A percentile compares a stretch with the other conserved stretches of the same genome.
These are phyloP conservation scores for Diaporthe longicolla DNA, from an alignment of 2,329 filamentous ascomycete genomes.

Conservation along the genomic window DNA sequence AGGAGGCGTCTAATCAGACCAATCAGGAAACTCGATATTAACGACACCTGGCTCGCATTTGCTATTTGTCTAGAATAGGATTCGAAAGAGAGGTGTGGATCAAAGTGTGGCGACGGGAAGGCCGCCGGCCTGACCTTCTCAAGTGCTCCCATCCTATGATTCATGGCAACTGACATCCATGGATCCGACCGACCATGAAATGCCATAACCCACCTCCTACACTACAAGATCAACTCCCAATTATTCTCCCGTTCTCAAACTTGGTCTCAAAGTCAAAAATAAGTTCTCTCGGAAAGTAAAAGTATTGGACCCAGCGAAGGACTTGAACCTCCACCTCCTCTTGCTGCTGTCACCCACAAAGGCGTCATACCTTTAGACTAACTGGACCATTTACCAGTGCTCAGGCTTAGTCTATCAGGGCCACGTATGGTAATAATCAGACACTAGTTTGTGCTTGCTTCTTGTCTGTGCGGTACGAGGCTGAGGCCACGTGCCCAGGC, in stretches of 20 bases:
- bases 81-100: not conserved
- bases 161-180: not conserved
- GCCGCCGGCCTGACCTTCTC: not conserved
- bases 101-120: not conserved
- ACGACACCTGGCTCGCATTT: not conserved
- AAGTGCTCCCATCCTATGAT: not conserved
- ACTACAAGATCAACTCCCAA: not conserved
- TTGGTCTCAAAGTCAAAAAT: not conserved
- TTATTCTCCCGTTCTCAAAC: not conserved
- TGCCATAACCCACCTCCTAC: not conserved
- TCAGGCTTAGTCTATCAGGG: not conserved
- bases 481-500: no score
- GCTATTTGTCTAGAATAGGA: no score
- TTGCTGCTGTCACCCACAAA: slow-evolving; percentile 10
- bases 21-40: not conserved
- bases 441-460: not conserved
- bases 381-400: not conserved
- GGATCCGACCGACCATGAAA: not conserved
- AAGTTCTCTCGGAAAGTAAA: not conserved
- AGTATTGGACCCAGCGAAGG: slow-evolving; percentile 1
- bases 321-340: slow-evolving; percentile 8
- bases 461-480: no score
- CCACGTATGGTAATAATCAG: not conserved
- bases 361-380: slow-evolving; percentile 17
- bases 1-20: not conserved